phyloP scores from a whole-genome alignment of 2,329 filamentous ascomycete genomes.

The Lojkania enalia region DNA sequence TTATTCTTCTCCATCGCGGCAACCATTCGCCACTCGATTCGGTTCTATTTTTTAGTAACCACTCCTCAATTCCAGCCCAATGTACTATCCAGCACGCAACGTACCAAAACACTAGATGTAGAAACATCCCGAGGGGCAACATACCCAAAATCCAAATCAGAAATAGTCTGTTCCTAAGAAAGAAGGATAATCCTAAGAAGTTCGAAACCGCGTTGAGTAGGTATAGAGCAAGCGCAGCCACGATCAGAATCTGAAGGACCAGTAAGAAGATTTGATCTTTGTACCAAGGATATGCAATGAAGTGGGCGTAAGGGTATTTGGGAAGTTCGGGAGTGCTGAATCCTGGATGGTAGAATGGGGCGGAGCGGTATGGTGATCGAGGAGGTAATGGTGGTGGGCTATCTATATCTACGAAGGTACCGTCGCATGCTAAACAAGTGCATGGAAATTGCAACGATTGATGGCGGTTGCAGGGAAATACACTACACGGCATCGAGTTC shows the following conservation, averaged over 20 bases:
- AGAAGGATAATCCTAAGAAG: conserved; percentile 22
- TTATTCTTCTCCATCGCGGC: conserved; percentile 3
- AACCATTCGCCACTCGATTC: neutral
- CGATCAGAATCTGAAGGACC: conserved; percentile 19
- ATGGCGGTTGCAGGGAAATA: conserved; percentile 15
- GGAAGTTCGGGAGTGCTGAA: conserved; percentile 6
- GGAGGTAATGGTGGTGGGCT: neutral
- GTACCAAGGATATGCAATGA: conserved; percentile 22
- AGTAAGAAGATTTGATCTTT: conserved; percentile 21
- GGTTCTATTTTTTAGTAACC: conserved; percentile 10
- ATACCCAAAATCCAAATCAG: conserved; percentile 23
- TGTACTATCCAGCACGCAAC: conserved; percentile 11
- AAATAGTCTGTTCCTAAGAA: conserved; percentile 24
- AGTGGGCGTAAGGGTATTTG: conserved; percentile 16
- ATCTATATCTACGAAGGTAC: neutral
- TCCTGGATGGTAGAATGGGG: neutral
- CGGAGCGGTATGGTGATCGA: neutral
- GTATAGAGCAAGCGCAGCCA: conserved; percentile 19
- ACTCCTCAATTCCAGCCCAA: conserved; percentile 4
- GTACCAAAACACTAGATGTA: conserved; percentile 25
- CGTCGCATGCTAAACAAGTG: neutral
- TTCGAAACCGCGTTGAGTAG: conserved; percentile 17
- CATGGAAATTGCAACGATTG: conserved; percentile 2
- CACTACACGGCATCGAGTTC: conserved; percentile 11
- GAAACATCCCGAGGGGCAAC: conserved; percentile 19